Evolutionary conservation across 768 basidiomycete species (phyloP), one percentile per base, ranked within the genome.

Genomic region (Rhodocollybia butyracea): DNA sequence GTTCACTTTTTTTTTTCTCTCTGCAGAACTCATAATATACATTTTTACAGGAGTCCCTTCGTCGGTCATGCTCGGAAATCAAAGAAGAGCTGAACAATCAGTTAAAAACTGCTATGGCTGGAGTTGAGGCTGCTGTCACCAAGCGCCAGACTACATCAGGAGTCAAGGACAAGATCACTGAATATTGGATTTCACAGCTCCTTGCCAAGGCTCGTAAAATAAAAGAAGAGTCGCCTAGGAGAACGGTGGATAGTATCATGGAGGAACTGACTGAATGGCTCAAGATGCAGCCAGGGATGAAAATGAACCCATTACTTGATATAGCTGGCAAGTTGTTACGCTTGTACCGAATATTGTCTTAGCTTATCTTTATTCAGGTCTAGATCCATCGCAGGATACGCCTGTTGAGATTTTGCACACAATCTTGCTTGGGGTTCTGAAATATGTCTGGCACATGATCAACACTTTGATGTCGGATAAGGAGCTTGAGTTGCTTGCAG

Each of bases 341-440:
- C n/a, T n/a, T n/a, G n/a, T n/a, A n/a, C n/a, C n/a, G n/a, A n/a
- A n/a, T n/a, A n/a, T n/a, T n/a, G n/a, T n/a, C n/a, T n/a, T n/a
- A n/a, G n/a, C n/a, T n/a, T n/a, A n/a, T n/a, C n/a, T n/a, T n/a
- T n/a, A n/a, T n/a, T 51, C 1, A 60, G 59, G 52, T 3, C 55
- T 57, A 7, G 59, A 60, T 46, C 59, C 59, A 0, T 51, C 67
- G 4, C 31, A 60, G 29, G 70, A 75, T 59, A 74, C 73, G 1
- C 72, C 75, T 2, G 64, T 76, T 11, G 76, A 80, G 61, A 63
- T 78, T 5, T 68, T 80, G 1, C 77, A 80, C 55, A 76, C 75
- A 2, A 64, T 75, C 24, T 64, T 78, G 1, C 68, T 80, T 10
- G 77, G 77, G 0, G 54, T 73, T 27, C 66, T 70, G 27, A 80